Evolutionary conservation across 768 basidiomycete species (phyloP), one percentile per base, ranked within the genome.

Genomic region (Mycena floridula): DNA sequence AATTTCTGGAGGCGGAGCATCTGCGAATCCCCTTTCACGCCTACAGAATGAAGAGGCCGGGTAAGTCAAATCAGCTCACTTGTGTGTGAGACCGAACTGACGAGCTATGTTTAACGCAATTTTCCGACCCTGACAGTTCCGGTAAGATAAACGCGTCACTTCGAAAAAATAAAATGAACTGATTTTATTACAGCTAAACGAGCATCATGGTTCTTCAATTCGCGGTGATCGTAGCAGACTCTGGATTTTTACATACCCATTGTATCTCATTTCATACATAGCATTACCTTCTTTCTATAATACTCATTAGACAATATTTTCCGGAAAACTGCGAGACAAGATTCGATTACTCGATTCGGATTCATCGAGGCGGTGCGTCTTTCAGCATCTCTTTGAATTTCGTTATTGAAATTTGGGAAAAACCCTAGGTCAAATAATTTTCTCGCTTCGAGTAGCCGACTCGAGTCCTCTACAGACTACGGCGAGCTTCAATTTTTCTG

Each of bases 181-280:
- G 47, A 42, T 40, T n/a, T 48, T 37, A 52, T 58, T 54, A 28
- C 65, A 89, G 88, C 86, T 52, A 92, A 92, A 70, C 87, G 89
- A 50, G 87, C 89, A 42, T 92, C 89, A 46, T 92, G 89, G 89
- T 92, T 92, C 68, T 92, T 92, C 74, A 86, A 84, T 63, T 82
- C 86, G 53, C 82, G 85, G 61, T 84, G 68, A 76, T 55, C 32
- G 13, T 42, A 24, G n/a, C 4, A 24, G 23, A 21, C 40, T 39
- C 23, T 39, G 36, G 9, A 38, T 13, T 20, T 37, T 53, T 32
- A 50, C 54, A 58, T 57, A 57, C 56, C 56, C 28, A 49, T 44
- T 61, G 54, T 58, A 57, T 55, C 50, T 54, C 50, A 44, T 53
- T 51, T 54, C n/a, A n/a, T n/a, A n/a, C n/a, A n/a, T n/a, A n/a